Base-by-base conservation (phyloP, 805 yeast genomes). In the Wickerhamomyces chaumierensis region DNA sequence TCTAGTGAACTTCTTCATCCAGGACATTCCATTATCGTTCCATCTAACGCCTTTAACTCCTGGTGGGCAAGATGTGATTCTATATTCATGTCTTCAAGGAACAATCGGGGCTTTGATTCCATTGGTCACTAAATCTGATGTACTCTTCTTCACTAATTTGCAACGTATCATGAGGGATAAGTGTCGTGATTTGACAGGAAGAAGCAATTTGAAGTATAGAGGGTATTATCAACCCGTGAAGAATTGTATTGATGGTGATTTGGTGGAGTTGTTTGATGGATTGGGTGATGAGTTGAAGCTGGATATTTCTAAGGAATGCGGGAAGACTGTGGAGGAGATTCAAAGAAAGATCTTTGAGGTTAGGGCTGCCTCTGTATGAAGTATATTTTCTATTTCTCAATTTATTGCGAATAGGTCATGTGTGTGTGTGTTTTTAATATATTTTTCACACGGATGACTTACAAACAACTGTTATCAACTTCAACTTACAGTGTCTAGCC, bases 191-290 rank as follows among this genome's bases (percentile, higher is more conserved):
- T 43, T 53, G 17, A 56, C 78, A 3, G 90, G 81, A 0, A 66
- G 92, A 40, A 81, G 81, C 44, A 83, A 78, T 41, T 42, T 73
- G 44, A 71, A 70, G 40, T 88, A 69, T 54, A 62, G 96, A 39
- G 70, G 96, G 38, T 81, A 80, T 51, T 86, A 85, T 55, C 76
- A 74, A n/a, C 96, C 96, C 0, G 72, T 69, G 2, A 79, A 77
- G 45, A 70, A 75, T 36, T 77, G 82, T 3, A 68, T 92, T 32
- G 96, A 92, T 59, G 98, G 98, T 9, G 97, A 92, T 53, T 62
- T 84, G 14, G 64, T 90, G 36, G 96, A 86, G 49, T 55, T 58
- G 33, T 63, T 39, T 51, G 48, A 45, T 14, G 19, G 14, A 6
- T 35, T 49, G 15, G 34, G 42, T 15, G 29, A 25, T 4, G 42